These are phyloP conservation scores for Clonostachys rosea DNA, from an alignment of 2,329 filamentous ascomycete species.

Conservation along the genomic window DNA sequence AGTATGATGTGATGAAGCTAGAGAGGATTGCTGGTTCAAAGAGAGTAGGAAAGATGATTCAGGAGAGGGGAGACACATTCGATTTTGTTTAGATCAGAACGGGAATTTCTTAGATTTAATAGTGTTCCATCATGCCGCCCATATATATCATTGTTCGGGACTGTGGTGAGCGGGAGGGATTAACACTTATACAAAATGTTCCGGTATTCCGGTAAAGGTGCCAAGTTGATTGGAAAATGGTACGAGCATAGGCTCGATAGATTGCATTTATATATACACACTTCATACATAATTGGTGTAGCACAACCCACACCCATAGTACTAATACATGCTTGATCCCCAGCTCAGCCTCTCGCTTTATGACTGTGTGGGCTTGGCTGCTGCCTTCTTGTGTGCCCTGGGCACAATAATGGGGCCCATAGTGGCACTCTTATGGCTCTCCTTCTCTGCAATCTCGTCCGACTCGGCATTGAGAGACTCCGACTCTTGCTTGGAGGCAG, in stretches of 20 bases:
- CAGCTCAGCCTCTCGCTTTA: constrained; percentile 10
- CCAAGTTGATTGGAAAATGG: too few relatives aligned
- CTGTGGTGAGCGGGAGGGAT: too few relatives aligned
- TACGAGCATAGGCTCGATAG: too few relatives aligned
- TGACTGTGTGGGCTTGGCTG: constrained; percentile 5
- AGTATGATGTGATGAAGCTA: constrained; percentile 83
- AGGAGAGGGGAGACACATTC: constrained; percentile 84
- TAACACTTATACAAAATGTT: too few relatives aligned
- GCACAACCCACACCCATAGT: neutral
- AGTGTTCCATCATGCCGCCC: neutral
- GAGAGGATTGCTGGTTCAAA: constrained; percentile 83
- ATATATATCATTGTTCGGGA: too few relatives aligned
- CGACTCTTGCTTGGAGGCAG: too few relatives aligned
- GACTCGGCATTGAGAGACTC: neutral
- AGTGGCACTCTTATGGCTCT: constrained; percentile 21
- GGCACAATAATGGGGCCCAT: constrained; percentile 15
- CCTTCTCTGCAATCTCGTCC: constrained; percentile 14
- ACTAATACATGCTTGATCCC: neutral
- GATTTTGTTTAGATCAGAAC: constrained; percentile 68
- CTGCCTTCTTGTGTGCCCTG: constrained; percentile 11
- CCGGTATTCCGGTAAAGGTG: too few relatives aligned
- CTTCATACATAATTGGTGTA: too few relatives aligned
- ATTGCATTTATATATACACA: too few relatives aligned
- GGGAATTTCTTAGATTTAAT: too few relatives aligned
- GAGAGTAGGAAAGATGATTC: constrained; percentile 78